These are phyloP conservation scores for Calonectria leucothoes DNA, from an alignment of 2,329 filamentous ascomycete species.

Conservation along the genomic window DNA sequence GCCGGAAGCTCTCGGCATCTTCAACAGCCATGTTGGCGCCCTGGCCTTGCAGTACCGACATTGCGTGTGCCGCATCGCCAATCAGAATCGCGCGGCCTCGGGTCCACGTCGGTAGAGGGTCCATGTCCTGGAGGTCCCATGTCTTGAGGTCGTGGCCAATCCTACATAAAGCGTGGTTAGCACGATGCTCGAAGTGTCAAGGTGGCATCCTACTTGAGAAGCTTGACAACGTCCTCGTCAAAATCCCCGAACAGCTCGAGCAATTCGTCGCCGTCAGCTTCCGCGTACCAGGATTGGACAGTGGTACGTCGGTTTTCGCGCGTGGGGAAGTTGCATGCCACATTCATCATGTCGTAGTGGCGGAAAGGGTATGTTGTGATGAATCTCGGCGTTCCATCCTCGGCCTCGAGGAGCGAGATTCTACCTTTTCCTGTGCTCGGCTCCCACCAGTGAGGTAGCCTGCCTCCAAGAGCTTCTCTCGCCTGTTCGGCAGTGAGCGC, in stretches of 20 bases:
- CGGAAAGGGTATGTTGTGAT: conserved; percentile 12
- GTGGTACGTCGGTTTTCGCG: conserved; percentile 5
- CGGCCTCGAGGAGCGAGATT: conserved; percentile 9
- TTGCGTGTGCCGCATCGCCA: conserved; percentile 14
- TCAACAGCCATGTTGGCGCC: conserved; percentile 18
- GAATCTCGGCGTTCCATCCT: conserved; percentile 14
- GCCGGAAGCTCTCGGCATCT: conserved; percentile 18
- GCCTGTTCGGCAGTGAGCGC: conserved; percentile 1
- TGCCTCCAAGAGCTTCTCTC: neutral
- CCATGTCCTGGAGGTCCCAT: conserved; percentile 18
- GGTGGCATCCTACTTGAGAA: neutral
- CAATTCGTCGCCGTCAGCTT: conserved; percentile 9
- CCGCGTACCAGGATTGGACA: conserved; percentile 6
- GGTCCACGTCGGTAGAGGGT: conserved; percentile 9
- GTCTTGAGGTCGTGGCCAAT: conserved; percentile 14
- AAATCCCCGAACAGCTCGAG: conserved; percentile 15
- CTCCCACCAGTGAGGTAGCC: conserved; percentile 14
- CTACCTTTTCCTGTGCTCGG: conserved; percentile 1
- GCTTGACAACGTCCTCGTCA: conserved; percentile 1
- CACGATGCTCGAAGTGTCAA: neutral
- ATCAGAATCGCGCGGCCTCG: neutral
- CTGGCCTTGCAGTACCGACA: conserved; percentile 10
- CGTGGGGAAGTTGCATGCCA: conserved; percentile 14
- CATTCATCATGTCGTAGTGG: conserved; percentile 14
- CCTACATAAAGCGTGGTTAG: neutral